Conservation (phyloP, 2,329 filamentous ascomycete genomes). For the Cadophora malorum region DNA sequence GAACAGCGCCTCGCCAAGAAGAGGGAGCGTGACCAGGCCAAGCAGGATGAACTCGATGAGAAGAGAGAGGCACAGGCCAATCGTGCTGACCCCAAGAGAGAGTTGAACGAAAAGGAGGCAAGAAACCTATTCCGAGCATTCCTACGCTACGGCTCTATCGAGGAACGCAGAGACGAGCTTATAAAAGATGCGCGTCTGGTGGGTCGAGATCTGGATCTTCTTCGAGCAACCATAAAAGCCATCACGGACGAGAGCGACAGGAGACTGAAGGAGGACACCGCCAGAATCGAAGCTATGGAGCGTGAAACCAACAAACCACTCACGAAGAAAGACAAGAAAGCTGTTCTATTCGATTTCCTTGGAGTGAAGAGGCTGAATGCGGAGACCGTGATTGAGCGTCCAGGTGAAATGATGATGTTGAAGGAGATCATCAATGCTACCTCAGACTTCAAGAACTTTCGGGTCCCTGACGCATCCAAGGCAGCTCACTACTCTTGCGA, state of each 20-base stretch:
- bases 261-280: conserved; percentile 76
- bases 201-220: conserved; percentile 81
- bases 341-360: conserved; percentile 91
- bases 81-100: conserved; percentile 83
- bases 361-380: conserved; percentile 96
- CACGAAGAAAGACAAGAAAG: conserved; percentile 98
- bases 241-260: conserved; percentile 72
- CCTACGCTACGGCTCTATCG: conserved; percentile 87
- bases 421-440: conserved; percentile 72
- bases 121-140: conserved; percentile 90
- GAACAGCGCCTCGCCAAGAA: conserved; percentile 71
- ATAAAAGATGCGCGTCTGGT: conserved; percentile 84
- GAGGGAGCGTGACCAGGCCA: conserved; percentile 66
- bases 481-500: conserved; percentile 87
- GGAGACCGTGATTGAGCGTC: conserved; percentile 91
- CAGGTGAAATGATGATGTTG: conserved; percentile 85
- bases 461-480: conserved; percentile 90
- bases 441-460: conserved; percentile 78
- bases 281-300: conserved; percentile 68
- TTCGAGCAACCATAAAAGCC: conserved; percentile 74
- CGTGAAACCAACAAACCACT: conserved; percentile 76
- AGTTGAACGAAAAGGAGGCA: conserved; percentile 90
- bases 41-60: conserved; percentile 72
- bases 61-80: conserved; percentile 76
- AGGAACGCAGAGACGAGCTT: conserved; percentile 87